These are phyloP conservation scores for Lachnellula suecica DNA, from an alignment of 2,329 filamentous ascomycete genomes.

Conservation along the genomic window DNA sequence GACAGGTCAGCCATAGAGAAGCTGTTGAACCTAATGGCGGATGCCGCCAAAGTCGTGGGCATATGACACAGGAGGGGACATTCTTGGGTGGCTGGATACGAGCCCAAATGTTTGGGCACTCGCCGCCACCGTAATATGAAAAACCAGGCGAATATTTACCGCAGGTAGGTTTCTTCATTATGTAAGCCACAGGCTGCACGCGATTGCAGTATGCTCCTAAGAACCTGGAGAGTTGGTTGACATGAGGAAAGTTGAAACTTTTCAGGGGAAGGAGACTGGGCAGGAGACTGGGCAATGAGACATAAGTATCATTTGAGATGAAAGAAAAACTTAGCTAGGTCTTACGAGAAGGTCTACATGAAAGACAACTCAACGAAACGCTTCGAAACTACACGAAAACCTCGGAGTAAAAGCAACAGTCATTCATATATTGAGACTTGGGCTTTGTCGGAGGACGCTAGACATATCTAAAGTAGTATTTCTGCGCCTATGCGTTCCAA, in stretches of 20 bases:
- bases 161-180: neutral
- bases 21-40: conserved; percentile 8
- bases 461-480: neutral
- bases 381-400: neutral
- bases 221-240: neutral
- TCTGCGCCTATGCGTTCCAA: conserved; percentile 60
- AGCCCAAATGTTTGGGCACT: no score
- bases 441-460: neutral
- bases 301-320: neutral
- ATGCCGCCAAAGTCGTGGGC: conserved; percentile 6
- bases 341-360: neutral
- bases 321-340: neutral
- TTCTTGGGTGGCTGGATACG: no score
- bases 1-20: neutral
- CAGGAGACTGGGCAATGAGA: neutral
- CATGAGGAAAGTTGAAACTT: neutral
- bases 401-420: neutral
- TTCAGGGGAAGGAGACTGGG: neutral
- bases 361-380: neutral
- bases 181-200: neutral
- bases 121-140: neutral
- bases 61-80: neutral
- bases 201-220: neutral
- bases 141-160: neutral
- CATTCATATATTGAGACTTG: neutral